phyloP scores from a whole-genome alignment of 257 asterid genomes.

The Scutellaria baicalensis region DNA sequence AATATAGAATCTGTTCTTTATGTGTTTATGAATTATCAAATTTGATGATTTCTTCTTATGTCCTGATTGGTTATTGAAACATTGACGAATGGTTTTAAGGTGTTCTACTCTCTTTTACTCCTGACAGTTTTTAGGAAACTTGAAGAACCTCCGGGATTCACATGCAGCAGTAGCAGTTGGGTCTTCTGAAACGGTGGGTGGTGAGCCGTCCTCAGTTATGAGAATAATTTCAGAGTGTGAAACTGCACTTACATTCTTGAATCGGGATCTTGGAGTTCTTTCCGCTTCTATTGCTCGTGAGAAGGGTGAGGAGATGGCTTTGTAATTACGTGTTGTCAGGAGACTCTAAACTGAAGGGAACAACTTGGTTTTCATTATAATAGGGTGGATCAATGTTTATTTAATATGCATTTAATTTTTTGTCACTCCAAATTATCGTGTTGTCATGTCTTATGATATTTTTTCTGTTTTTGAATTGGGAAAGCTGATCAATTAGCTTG shows the following conservation, averaged over 20 bases:
- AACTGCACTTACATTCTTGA: constrained; percentile 73
- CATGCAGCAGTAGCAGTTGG: constrained; percentile 86
- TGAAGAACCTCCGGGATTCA: constrained; percentile 94
- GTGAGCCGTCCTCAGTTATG: constrained; percentile 86
- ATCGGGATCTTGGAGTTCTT: constrained; percentile 85
- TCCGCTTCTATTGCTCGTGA: constrained; percentile 91
- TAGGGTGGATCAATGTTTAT: neutral
- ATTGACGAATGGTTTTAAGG: neutral
- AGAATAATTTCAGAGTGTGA: constrained; percentile 93
- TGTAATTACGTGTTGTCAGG: constrained; percentile 17
- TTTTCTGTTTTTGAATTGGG: neutral
- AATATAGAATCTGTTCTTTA: neutral
- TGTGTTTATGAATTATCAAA: neutral
- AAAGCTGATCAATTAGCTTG: neutral
- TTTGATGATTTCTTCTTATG: neutral
- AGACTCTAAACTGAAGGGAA: neutral
- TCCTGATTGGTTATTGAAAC: neutral
- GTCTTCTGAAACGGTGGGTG: constrained; percentile 71
- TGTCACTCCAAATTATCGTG: constrained; percentile 4
- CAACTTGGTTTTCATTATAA: neutral
- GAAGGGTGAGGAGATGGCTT: constrained; percentile 47
- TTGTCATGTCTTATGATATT: neutral
- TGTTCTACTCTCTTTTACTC: neutral
- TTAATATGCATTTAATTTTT: constrained; percentile 7
- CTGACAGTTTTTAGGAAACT: constrained; percentile 73